Conservation (phyloP, 768 basidiomycete species). For the Hypsizygus marmoreus region DNA sequence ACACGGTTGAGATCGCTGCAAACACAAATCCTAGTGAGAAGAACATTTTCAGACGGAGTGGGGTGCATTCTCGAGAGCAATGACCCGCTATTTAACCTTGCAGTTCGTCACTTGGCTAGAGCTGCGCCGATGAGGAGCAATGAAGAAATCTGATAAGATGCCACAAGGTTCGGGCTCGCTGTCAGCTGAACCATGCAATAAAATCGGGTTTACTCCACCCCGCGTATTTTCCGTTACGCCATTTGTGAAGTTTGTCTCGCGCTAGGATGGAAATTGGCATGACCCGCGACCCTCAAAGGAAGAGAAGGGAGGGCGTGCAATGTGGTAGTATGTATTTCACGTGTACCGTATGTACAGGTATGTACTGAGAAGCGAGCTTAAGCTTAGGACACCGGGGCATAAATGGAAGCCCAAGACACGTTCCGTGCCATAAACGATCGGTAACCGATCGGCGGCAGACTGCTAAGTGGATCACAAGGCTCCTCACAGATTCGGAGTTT, state of each 20-base stretch:
- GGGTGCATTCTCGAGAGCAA: neutral
- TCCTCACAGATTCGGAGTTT: constrained; percentile 18
- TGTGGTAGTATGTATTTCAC: constrained; percentile 4
- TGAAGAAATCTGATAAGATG: too few species aligned
- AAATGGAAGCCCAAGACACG: too few species aligned
- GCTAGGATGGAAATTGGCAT: neutral
- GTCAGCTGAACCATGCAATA: constrained; percentile 12
- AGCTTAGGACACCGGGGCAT: neutral
- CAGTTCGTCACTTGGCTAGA: constrained; percentile 7
- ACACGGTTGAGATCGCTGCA: constrained; percentile 20
- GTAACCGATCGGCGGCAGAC: neutral
- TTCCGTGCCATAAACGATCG: neutral
- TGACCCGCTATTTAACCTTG: constrained; percentile 11
- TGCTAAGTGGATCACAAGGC: constrained; percentile 1
- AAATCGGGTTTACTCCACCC: constrained; percentile 16
- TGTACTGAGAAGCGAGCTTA: neutral
- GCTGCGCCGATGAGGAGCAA: constrained; percentile 1
- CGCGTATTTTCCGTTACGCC: constrained; percentile 25
- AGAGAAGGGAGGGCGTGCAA: neutral
- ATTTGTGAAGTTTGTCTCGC: constrained; percentile 16
- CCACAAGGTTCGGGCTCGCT: constrained; percentile 2
- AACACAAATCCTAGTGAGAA: constrained; percentile 16
- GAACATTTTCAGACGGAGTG: constrained; percentile 11
- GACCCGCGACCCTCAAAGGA: neutral
- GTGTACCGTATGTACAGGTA: too few species aligned